phyloP scores from a whole-genome alignment of 2,329 filamentous ascomycete species.

The Alternaria infectoria region DNA sequence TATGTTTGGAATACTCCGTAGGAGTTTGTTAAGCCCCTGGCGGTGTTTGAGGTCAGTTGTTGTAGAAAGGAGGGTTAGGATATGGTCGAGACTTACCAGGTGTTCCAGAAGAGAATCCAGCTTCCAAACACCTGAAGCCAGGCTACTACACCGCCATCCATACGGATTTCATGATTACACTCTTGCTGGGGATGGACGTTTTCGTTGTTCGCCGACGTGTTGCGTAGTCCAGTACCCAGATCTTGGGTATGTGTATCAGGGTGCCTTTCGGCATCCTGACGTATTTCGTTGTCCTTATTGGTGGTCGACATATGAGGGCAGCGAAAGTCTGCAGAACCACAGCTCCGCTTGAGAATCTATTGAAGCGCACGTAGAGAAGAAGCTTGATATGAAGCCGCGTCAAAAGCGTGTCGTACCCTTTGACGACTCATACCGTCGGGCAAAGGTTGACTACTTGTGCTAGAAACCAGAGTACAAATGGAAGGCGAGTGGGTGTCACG shows the following conservation, averaged over 20 bases:
- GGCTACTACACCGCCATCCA: not conserved
- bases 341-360: not conserved
- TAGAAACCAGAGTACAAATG: not conserved
- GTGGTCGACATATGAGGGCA: not conserved
- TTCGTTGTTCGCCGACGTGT: not conserved
- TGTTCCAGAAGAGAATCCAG: not conserved
- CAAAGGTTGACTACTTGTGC: not conserved
- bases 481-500: not conserved
- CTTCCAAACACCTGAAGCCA: not conserved
- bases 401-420: too few species aligned
- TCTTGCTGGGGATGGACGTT: not conserved
- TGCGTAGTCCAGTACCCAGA: not conserved
- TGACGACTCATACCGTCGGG: not conserved
- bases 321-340: accelerated
- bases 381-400: not conserved
- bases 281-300: not conserved
- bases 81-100: not conserved
- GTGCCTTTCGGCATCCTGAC: not conserved
- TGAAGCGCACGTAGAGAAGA: not conserved
- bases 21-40: not conserved
- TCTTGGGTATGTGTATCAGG: not conserved
- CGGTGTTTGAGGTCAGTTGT: not conserved
- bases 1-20: not conserved
- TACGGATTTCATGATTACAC: not conserved
- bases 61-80: not conserved